Evolutionary conservation across 2,329 filamentous ascomycete species (phyloP).

Genomic region (Ilyonectria robusta): DNA sequence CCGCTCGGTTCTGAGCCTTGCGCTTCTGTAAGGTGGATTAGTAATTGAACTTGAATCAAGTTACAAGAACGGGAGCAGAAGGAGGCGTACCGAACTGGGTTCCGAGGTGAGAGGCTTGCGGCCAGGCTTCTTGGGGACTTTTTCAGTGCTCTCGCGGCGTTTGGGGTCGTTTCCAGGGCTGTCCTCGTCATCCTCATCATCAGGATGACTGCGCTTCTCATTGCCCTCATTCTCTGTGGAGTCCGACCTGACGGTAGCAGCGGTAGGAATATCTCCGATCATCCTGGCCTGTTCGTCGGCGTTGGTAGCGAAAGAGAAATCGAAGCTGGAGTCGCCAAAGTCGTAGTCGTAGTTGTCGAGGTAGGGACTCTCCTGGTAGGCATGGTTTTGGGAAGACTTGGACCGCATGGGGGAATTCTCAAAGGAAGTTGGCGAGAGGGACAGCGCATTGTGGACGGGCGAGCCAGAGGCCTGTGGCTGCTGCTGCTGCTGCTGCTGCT

Average conservation of each 20-base stretch:
- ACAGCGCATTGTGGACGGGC: conserved; percentile 55
- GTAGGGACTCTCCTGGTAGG: conserved; percentile 82
- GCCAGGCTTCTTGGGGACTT: conserved; percentile 93
- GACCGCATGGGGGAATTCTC: conserved; percentile 63
- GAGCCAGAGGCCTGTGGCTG: conserved; percentile 50
- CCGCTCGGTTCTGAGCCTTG: conserved; percentile 95
- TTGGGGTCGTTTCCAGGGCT: conserved; percentile 67
- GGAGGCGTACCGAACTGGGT: conserved; percentile 87
- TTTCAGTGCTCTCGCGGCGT: conserved; percentile 86
- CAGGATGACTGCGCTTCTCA: conserved; percentile 81
- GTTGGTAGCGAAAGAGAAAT: conserved; percentile 68
- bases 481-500: conserved; percentile 50
- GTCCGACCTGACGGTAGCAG: conserved; percentile 68
- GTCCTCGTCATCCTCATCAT: conserved; percentile 77
- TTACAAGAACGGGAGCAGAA: neutral
- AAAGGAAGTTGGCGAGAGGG: conserved; percentile 64
- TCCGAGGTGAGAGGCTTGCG: conserved; percentile 96
- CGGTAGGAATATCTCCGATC: conserved; percentile 79
- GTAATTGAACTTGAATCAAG: conserved; percentile 19
- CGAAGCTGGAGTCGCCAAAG: conserved; percentile 83
- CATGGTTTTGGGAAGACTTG: conserved; percentile 56
- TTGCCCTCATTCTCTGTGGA: conserved; percentile 68
- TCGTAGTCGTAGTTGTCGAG: conserved; percentile 84
- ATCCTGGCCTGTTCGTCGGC: conserved; percentile 70
- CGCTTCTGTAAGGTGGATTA: conserved; percentile 74